Evolutionary conservation across 768 basidiomycete genomes (phyloP).

Genomic region (Lactarius quietus): DNA sequence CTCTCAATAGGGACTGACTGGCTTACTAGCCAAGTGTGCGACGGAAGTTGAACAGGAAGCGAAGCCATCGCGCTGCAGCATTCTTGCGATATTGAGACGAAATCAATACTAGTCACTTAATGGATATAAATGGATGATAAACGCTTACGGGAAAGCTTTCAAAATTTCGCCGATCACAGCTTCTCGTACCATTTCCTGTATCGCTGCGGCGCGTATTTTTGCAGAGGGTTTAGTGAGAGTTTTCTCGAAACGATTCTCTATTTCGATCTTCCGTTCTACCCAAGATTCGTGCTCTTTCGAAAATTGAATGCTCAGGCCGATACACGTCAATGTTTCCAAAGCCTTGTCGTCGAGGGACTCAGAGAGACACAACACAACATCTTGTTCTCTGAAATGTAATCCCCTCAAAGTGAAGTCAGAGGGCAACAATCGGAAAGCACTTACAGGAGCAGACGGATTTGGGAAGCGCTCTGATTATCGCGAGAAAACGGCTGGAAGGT

Average conservation of each 20-base stretch:
- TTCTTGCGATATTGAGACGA: not conserved
- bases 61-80: slow-evolving; percentile 1
- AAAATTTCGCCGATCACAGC: slow-evolving; percentile 3
- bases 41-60: not conserved
- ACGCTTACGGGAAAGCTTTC: slow-evolving; percentile 10
- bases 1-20: too few species aligned
- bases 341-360: slow-evolving; percentile 13
- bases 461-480: not conserved
- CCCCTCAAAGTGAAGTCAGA: not conserved
- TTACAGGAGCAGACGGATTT: slow-evolving; percentile 15
- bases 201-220: not conserved
- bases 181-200: not conserved
- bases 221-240: not conserved
- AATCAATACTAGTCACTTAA: not conserved
- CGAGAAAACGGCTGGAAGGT: not conserved
- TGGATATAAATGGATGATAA: not conserved
- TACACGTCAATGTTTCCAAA: not conserved
- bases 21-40: not conserved
- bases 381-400: slow-evolving; percentile 3
- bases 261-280: too few species aligned
- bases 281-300: too few species aligned
- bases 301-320: not conserved
- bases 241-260: too few species aligned
- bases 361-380: slow-evolving; percentile 14
- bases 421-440: not conserved